These are phyloP conservation scores for Aspergillus coremiiformis DNA, from an alignment of 495 filamentous ascomycete species.

Conservation along the genomic window DNA sequence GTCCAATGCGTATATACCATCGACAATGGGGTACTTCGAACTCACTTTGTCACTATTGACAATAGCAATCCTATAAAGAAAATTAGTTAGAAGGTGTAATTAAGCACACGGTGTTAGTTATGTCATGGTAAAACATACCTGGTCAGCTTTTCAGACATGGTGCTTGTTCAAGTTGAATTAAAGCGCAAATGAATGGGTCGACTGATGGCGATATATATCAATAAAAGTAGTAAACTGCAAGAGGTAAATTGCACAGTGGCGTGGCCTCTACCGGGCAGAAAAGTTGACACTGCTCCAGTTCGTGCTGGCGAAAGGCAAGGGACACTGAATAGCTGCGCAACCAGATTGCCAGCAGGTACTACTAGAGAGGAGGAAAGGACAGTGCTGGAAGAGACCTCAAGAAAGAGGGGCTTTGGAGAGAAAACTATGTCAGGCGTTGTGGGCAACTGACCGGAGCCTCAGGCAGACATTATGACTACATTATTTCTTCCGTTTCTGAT, in stretches of 20 bases:
- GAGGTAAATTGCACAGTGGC: background rate
- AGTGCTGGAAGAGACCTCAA: conserved; percentile 10
- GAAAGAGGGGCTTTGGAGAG: conserved; percentile 22
- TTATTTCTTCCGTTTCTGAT: conserved; percentile 25
- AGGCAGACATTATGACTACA: conserved; percentile 12
- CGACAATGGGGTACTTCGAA: conserved; percentile 28
- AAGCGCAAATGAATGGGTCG: conserved; percentile 8
- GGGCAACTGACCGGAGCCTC: conserved; percentile 16
- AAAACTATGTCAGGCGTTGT: conserved; percentile 28
- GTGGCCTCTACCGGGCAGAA: conserved; percentile 4
- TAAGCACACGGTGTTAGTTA: background rate
- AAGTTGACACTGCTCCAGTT: conserved; percentile 12
- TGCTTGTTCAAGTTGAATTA: conserved; percentile 23
- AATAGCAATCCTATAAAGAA: conserved; percentile 75
- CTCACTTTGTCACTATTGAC: conserved; percentile 93
- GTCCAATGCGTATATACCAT: conserved; percentile 10
- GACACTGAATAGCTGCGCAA: conserved; percentile 16
- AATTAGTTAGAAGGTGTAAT: conserved; percentile 10
- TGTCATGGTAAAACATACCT: conserved; percentile 44
- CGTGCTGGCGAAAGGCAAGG: conserved; percentile 10
- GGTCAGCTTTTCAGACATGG: conserved; percentile 81
- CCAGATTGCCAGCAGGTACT: conserved; percentile 4
- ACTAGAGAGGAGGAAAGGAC: conserved; percentile 8
- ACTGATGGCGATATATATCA: background rate
- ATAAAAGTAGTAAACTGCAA: background rate